Evolutionary conservation across 208 protist genomes (phyloP).

Genomic region (Trypanosoma avium): DNA sequence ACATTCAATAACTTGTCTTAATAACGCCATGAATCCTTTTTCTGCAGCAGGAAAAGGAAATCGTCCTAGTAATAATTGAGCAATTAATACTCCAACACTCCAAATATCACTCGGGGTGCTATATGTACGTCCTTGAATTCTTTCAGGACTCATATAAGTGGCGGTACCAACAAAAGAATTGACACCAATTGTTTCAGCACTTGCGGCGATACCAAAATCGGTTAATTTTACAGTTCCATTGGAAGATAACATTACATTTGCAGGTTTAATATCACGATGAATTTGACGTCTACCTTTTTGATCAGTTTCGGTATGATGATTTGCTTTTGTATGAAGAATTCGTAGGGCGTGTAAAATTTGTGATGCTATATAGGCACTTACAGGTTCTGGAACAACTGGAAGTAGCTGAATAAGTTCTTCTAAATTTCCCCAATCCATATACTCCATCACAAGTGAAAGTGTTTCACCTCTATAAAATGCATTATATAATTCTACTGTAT

Average conservation of each 20-base stretch:
- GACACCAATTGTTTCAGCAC: conserved; percentile 80
- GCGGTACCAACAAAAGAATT: conserved; percentile 88
- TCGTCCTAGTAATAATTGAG: conserved; percentile 65
- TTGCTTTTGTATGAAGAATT: conserved; percentile 82
- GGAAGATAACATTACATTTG: conserved; percentile 84
- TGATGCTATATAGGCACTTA: conserved; percentile 68
- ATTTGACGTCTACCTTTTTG: conserved; percentile 77
- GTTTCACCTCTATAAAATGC: conserved; percentile 73
- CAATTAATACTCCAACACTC: conserved; percentile 82
- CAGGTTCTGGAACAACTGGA: conserved; percentile 42
- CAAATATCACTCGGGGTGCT: conserved; percentile 87
- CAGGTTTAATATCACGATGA: conserved; percentile 87
- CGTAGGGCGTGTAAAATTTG: conserved; percentile 83
- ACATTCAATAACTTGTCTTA: conserved; percentile 66
- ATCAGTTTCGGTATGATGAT: conserved; percentile 79
- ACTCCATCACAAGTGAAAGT: conserved; percentile 85
- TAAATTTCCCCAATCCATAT: conserved; percentile 89
- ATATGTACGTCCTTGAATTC: conserved; percentile 73
- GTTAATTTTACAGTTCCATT: conserved; percentile 75
- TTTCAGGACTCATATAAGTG: conserved; percentile 89
- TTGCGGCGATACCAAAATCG: conserved; percentile 87
- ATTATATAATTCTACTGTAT: conserved; percentile 83
- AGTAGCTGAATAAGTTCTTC: conserved; percentile 69
- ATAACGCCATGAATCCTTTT: conserved; percentile 80
- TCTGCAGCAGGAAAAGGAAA: conserved; percentile 64